Percentiles rank a stretch among this genome's conserved stretches.
These are phyloP conservation scores for Aspergillus pseudoterreus DNA, from an alignment of 2,329 filamentous ascomycete species.

Conservation along the genomic window DNA sequence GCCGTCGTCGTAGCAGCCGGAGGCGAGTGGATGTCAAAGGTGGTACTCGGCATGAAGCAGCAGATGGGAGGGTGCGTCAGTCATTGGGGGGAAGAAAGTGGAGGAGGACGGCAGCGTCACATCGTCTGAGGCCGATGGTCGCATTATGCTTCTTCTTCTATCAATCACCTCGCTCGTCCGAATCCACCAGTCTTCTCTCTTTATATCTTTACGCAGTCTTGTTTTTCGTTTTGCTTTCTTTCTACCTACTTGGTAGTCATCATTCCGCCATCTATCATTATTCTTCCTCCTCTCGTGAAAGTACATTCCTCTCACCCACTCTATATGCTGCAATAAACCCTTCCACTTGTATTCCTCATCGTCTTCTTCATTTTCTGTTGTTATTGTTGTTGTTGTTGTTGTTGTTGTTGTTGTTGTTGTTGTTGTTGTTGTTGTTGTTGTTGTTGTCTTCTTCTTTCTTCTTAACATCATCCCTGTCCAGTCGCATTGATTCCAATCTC, in stretches of 20 bases:
- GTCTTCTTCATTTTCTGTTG: background rate
- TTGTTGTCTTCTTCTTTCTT: slow-evolving; percentile 1
- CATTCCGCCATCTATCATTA: background rate
- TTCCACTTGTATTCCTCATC: background rate
- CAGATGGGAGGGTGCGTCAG: background rate
- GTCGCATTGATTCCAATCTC: too few species aligned
- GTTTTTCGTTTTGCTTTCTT: background rate
- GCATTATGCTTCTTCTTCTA: slow-evolving; percentile 20
- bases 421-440: too few species aligned
- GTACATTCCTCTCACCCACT: too few species aligned
- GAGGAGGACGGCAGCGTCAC: slow-evolving; percentile 26
- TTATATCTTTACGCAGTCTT: background rate
- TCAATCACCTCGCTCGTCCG: slow-evolving; percentile 2
- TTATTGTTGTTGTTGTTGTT: too few species aligned
- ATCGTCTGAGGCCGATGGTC: slow-evolving; percentile 35
- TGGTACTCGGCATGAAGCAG: slow-evolving; percentile 1
- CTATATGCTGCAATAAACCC: too few species aligned
- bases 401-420: too few species aligned
- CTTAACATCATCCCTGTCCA: too few species aligned
- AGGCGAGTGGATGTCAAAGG: background rate
- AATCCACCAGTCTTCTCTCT: background rate
- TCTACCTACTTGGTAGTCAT: background rate
- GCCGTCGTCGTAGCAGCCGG: too few species aligned
- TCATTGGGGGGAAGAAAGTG: slow-evolving; percentile 8
- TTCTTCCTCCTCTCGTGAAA: background rate